A percentile compares a stretch with the other conserved stretches of the same genome.
These are phyloP conservation scores for Phyllachora maydis DNA, from an alignment of 2,329 filamentous ascomycete species.

Conservation along the genomic window DNA sequence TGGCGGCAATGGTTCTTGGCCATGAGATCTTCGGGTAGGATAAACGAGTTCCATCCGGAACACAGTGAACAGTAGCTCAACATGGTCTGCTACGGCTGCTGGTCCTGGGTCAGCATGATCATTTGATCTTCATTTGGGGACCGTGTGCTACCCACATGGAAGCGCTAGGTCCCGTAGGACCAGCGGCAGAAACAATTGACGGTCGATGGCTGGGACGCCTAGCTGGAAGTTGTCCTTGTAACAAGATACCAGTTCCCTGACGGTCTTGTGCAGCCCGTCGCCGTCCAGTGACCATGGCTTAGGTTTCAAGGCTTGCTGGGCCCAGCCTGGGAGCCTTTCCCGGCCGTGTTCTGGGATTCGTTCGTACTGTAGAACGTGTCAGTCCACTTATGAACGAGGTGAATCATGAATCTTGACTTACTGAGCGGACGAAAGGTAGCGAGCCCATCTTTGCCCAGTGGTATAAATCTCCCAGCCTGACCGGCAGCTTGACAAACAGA, in stretches of 20 bases:
- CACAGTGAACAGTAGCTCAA: constrained; percentile 30
- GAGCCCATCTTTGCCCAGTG: too few species aligned
- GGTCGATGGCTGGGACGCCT: constrained; percentile 51
- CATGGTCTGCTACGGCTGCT: constrained; percentile 45
- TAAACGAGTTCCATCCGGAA: constrained; percentile 36
- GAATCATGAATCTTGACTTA: too few species aligned
- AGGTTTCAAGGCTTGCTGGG: constrained; percentile 36
- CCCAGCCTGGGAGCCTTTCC: constrained; percentile 39
- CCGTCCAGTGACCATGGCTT: constrained; percentile 17
- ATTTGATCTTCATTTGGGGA: too few species aligned
- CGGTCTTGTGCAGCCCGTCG: constrained; percentile 40
- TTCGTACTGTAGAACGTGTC: constrained; percentile 22
- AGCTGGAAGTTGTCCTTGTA: constrained; percentile 51
- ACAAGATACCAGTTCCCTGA: constrained; percentile 39
- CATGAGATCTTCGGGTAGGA: constrained; percentile 23
- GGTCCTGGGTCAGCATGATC: constrained; percentile 10
- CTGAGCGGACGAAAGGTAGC: too few species aligned
- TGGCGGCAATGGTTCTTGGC: too few species aligned
- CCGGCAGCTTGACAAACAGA: too few species aligned
- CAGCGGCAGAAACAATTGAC: constrained; percentile 43
- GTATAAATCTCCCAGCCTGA: too few species aligned
- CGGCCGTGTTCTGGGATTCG: constrained; percentile 43
- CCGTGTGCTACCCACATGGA: constrained; percentile 32
- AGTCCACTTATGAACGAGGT: too few species aligned
- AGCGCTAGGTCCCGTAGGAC: constrained; percentile 53